Base-by-base conservation (phyloP, 495 filamentous ascomycete genomes). In the Penicillium coffeae region DNA sequence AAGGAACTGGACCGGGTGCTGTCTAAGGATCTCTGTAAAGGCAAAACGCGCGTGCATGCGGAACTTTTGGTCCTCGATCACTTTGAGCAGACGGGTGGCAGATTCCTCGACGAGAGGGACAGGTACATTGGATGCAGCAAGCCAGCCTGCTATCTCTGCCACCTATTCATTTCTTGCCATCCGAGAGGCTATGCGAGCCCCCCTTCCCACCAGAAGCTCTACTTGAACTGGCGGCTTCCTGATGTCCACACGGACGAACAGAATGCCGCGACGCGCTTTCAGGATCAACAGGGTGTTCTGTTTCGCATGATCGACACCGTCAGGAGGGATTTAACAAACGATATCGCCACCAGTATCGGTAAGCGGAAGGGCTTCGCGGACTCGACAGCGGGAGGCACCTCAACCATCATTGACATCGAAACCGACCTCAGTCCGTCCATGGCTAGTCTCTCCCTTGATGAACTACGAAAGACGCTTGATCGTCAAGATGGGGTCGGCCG, bases 61-160 rank as follows among this genome's bases (percentile, higher is more conserved):
- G 52, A 55, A 38, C n/a, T 55, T 6, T 21, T 22, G 15, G 22
- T 55, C 3, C 30, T 55, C 22, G 42, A 46, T 41, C 36, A 55
- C 14, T 47, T 50, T 32, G 46, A 55, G 19, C 25, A 36, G 34
- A 49, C 35, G 33, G 22, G 35, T 1, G 33, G 34, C n/a, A 25
- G 33, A 5, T 50, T 50, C 10, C 52, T 63, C 3, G 46, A 58
- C 21, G 52, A 56, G 12, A 41, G 41, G 13, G 54, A 63, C 38
- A 40, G 30, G 44, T 65, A 58, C 21, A 56, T 65, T 41, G 62
- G 56, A 27, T 65, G 59, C 27, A 65, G 62, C 33, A 65, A 65
- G 39, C 59, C 55, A 32, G 59, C 62, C 9, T 65, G 62, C 46
- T 65, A 58, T 37, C 56, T 58, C 33, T 65, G 59, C 36, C 56